These are phyloP conservation scores for Lecanicillium sp. DNA, from an alignment of 2,329 filamentous ascomycete species.

Conservation along the genomic window DNA sequence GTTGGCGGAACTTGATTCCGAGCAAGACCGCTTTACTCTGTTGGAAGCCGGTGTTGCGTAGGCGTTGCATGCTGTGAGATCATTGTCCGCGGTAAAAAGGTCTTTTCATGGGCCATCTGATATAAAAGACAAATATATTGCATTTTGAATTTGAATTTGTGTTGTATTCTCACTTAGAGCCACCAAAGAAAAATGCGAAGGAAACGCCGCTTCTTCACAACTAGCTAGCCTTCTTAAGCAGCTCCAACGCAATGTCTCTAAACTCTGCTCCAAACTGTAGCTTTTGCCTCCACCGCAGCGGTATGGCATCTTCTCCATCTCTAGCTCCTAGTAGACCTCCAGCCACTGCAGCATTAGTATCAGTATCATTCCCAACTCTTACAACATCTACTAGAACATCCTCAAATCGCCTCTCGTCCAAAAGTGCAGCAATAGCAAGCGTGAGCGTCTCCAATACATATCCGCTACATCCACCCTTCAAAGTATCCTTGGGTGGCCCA, in stretches of 20 bases:
- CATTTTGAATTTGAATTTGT: no score
- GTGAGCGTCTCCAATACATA: constrained; percentile 35
- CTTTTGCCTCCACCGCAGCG: constrained; percentile 27
- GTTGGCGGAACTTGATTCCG: constrained; percentile 28
- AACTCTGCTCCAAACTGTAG: constrained; percentile 33
- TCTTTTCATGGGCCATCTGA: no score
- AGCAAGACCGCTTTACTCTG: constrained; percentile 25
- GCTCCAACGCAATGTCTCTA: constrained; percentile 1
- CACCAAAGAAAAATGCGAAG: no score
- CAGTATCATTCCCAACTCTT: constrained; percentile 33
- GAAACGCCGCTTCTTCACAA: no score
- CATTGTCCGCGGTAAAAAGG: no score
- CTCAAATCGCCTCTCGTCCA: constrained; percentile 29
- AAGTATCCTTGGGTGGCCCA: constrained; percentile 17
- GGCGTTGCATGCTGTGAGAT: no score
- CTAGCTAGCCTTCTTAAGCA: no score
- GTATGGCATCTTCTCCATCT: constrained; percentile 33
- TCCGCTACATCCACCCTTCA: constrained; percentile 25
- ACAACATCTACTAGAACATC: constrained; percentile 38
- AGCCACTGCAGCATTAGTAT: constrained; percentile 38
- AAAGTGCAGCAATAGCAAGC: constrained; percentile 31
- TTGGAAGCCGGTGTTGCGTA: constrained; percentile 11
- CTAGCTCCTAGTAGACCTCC: constrained; percentile 36
- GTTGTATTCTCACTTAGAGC: no score
- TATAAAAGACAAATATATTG: no score